These are phyloP conservation scores for Shiraia bambusicola DNA, from an alignment of 2,329 filamentous ascomycete genomes.

Conservation along the genomic window DNA sequence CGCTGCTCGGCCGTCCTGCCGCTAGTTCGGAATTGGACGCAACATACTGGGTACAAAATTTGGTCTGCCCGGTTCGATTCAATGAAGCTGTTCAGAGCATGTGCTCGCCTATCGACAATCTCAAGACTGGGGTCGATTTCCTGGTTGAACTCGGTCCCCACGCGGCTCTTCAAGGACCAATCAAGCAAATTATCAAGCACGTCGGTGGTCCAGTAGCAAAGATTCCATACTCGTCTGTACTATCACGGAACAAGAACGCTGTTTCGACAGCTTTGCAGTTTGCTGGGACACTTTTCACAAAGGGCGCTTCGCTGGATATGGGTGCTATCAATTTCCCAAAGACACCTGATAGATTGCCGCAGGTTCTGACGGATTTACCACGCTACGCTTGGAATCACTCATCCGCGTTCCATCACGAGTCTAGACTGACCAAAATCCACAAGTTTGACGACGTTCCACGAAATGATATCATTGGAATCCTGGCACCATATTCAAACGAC, in stretches of 20 bases:
- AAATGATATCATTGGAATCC: slow-evolving; percentile 24
- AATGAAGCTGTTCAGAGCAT: slow-evolving; percentile 14
- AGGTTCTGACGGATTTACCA: slow-evolving; percentile 29
- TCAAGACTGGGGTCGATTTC: slow-evolving; percentile 17
- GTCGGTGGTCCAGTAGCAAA: slow-evolving; percentile 16
- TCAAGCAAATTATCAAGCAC: slow-evolving; percentile 24
- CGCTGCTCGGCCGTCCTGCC: slow-evolving; percentile 15
- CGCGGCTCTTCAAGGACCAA: slow-evolving; percentile 25
- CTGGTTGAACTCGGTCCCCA: slow-evolving; percentile 30
- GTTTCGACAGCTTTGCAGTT: slow-evolving; percentile 19
- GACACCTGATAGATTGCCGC: slow-evolving; percentile 17
- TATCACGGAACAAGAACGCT: slow-evolving; percentile 31
- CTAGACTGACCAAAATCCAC: slow-evolving; percentile 9
- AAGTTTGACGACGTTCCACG: slow-evolving; percentile 18
- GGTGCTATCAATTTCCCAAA: slow-evolving; percentile 28
- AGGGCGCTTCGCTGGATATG: slow-evolving; percentile 19
- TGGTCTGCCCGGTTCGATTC: slow-evolving; percentile 22
- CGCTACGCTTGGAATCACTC: slow-evolving; percentile 37
- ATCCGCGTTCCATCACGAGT: slow-evolving; percentile 22
- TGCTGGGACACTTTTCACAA: slow-evolving; percentile 14
- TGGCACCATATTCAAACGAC: slow-evolving; percentile 24
- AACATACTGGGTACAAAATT: slow-evolving; percentile 28
- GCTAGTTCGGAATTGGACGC: slow-evolving; percentile 13
- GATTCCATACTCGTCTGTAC: slow-evolving; percentile 11
- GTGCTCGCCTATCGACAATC: slow-evolving; percentile 13